phyloP scores from a whole-genome alignment of 768 basidiomycete genomes.

The Glaciozyma antarctica region DNA sequence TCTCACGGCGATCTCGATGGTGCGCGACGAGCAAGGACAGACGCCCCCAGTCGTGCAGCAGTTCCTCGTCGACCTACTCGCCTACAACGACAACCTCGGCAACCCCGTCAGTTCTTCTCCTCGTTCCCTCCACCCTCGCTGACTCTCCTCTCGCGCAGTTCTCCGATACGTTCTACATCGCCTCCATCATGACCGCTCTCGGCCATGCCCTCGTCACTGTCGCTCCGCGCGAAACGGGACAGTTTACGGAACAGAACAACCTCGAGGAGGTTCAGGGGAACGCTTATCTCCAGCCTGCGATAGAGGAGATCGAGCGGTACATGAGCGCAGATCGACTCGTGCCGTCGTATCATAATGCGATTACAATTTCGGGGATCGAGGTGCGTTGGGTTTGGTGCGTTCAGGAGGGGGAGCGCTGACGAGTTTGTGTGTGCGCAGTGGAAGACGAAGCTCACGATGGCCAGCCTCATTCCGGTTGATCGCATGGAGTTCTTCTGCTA shows the following conservation, averaged over 20 bases:
- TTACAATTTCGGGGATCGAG: conserved; percentile 83
- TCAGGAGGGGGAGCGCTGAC: conserved; percentile 23
- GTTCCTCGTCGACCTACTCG: conserved; percentile 83
- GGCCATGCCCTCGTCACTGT: conserved; percentile 60
- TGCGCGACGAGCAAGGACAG: conserved; percentile 78
- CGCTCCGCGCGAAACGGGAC: conserved; percentile 68
- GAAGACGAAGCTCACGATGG: conserved; percentile 63
- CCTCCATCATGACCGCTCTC: conserved; percentile 69
- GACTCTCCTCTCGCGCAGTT: conserved; percentile 48
- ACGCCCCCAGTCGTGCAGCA: conserved; percentile 74
- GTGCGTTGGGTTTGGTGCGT: conserved; percentile 7
- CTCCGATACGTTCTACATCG: conserved; percentile 83
- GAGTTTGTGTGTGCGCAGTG: conserved; percentile 49
- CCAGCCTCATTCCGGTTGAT: conserved; percentile 67
- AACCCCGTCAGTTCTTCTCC: conserved; percentile 56
- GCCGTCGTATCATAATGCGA: conserved; percentile 85
- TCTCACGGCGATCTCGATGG: conserved; percentile 69
- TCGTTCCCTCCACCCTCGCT: not conserved
- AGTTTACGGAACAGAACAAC: conserved; percentile 45
- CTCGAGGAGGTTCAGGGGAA: conserved; percentile 42
- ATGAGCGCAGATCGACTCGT: conserved; percentile 90
- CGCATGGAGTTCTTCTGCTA: conserved; percentile 71
- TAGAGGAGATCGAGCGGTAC: conserved; percentile 79
- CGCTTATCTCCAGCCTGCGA: conserved; percentile 55
- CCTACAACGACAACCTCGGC: conserved; percentile 87